Percentiles rank a stretch among this genome's conserved stretches.
phyloP scores from a whole-genome alignment of 371 early-diverging fungal species.

The Mucor velutinosus region DNA sequence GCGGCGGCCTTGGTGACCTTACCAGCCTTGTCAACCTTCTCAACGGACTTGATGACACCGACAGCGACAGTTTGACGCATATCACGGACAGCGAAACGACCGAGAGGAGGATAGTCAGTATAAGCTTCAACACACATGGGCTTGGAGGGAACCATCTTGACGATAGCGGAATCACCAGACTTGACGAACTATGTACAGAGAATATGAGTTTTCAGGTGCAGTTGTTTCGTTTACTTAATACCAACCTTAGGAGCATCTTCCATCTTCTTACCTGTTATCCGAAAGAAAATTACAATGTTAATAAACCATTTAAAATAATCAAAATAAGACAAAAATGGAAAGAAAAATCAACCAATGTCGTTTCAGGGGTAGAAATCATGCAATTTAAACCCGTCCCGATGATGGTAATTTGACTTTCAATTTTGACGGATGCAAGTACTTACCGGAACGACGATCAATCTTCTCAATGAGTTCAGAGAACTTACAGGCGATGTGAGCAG shows the following conservation, averaged over 20 bases:
- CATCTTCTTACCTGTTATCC: slow-evolving; percentile 40
- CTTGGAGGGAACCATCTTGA: slow-evolving; percentile 94
- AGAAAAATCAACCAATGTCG: background rate
- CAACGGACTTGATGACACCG: slow-evolving; percentile 96
- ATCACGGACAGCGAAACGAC: slow-evolving; percentile 98
- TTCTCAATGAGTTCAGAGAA: slow-evolving; percentile 91
- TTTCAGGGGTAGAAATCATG: too few species aligned
- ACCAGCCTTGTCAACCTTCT: slow-evolving; percentile 72
- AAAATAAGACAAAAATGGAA: background rate
- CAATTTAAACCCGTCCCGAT: too few species aligned
- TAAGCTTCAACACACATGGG: slow-evolving; percentile 97
- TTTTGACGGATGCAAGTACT: slow-evolving; percentile 39
- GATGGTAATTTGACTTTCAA: background rate
- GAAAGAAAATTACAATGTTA: slow-evolving; percentile 17
- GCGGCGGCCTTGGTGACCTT: slow-evolving; percentile 73
- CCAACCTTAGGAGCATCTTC: slow-evolving; percentile 48
- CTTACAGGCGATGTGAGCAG: slow-evolving; percentile 96
- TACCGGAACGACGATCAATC: slow-evolving; percentile 95
- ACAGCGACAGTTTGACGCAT: slow-evolving; percentile 93
- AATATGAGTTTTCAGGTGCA: background rate
- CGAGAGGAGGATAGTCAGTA: slow-evolving; percentile 91
- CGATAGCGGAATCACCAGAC: slow-evolving; percentile 94
- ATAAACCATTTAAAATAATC: background rate
- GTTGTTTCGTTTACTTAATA: background rate
- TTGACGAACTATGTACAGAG: slow-evolving; percentile 68